Evolutionary conservation across 2,329 filamentous ascomycete species (phyloP), one percentile per base, ranked within the genome.

Genomic region (Phaeoacremonium minimum): DNA sequence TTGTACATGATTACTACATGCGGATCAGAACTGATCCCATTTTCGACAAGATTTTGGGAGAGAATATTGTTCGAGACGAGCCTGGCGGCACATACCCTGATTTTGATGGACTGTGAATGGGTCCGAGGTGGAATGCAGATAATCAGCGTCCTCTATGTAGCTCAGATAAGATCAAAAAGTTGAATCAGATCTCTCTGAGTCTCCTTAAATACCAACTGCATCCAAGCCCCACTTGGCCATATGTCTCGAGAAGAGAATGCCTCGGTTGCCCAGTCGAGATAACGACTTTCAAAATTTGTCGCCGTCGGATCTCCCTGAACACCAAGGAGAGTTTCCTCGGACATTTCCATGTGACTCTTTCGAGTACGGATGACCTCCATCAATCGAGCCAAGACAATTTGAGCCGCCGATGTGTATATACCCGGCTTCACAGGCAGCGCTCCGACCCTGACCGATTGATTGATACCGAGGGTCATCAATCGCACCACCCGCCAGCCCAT

Each of bases 1-100:
- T 45, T 20, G 35, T 43, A 20, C 44, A 46, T 34, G 40, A 45
- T 14, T 46, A 45, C 22, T 46, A 45, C 17, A 46, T 46, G 44
- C 29, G 42, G 16, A 34, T 46, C 16, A 41, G 41, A 30, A 40
- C 38, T 18, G 44, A 46, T 20, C 40, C 40, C 3, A 46, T 46
- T 19, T 46, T 42, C n/a, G 36, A 38, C n/a, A 32, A 28, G 31
- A 38, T 42, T 35, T 28, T 42, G 6, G 40, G 40, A 16, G 37
- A 42, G 16, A 36, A 42, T 12, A 30, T 42, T 7, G 36, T 42
- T 33, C 36, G 35, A 15, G 40, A 42, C 17, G 40, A 32, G 36
- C 17, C 40, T 16, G 40, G 40, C 6, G 40, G 40, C 15, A 42
- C 40, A 13, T 42, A 42, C 28, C 40, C 40, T n/a, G 40, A 42